Base-by-base conservation (phyloP, 139 green algal species). In the Haematococcus lacustris region DNA sequence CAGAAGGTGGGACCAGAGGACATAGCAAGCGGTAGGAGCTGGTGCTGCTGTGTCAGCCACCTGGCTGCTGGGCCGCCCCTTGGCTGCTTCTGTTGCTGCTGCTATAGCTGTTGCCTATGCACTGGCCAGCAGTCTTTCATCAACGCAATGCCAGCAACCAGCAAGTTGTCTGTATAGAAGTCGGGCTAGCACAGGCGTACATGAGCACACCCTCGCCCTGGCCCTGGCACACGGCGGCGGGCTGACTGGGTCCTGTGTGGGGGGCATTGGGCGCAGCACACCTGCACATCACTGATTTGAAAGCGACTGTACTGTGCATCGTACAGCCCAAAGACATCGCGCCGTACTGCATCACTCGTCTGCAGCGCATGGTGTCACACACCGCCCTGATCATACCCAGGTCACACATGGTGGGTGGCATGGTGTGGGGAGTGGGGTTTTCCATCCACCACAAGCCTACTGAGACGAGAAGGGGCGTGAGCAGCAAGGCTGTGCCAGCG, bases 321-420 rank as follows among this genome's bases (percentile, higher is more conserved):
- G 38, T 87, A 81, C 53, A 91, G 67, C 23, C 85, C 84, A 64
- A 91, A 61, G 4, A 82, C 79, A 32, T 62, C 68, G 35, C 77
- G 32, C 3, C 84, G 79, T 5, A 87, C 75, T 0, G 70, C 51
- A 5, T 70, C 32, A 2, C 60, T 71, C 0, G 84, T 82, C 66
- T 82, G 62, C 43, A 78, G 23, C 60, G 40, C 47, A 57, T 5
- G 38, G 17, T 4, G 13, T 13, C 21, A n/a, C 13, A 57, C 13
- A 57, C 47, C 21, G 33, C 1, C 5, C 4, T 25, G 2, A 50
- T 50, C 21, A 26, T n/a, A n/a, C 4, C 1, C 40, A n/a, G n/a
- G n/a, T n/a, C n/a, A n/a, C n/a, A n/a, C n/a, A n/a, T n/a, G n/a
- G n/a, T n/a, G n/a, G n/a, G 2, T 21, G 21, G 35, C 4, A 2